These are phyloP conservation scores for Suhomyces kilbournensis DNA, from an alignment of 805 yeast genomes.

Conservation along the genomic window DNA sequence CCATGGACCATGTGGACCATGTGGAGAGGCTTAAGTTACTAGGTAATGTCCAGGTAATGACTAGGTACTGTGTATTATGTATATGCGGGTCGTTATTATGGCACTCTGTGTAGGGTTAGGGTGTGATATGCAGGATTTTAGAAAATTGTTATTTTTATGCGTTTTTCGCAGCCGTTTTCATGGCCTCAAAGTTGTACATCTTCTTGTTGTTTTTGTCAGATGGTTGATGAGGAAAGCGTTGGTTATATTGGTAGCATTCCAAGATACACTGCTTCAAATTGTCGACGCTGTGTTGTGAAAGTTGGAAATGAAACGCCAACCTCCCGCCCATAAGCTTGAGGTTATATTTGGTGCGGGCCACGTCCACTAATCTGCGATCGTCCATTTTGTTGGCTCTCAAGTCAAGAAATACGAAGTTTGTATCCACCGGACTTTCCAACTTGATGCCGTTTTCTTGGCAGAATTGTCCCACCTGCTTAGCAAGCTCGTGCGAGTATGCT, in stretches of 20 bases:
- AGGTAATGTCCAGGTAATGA: too few relatives aligned
- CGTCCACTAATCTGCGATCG: slow-evolving; percentile 49
- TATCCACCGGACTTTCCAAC: slow-evolving; percentile 72
- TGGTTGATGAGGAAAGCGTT: slow-evolving; percentile 8
- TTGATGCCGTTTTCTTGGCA: slow-evolving; percentile 52
- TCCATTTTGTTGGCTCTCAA: slow-evolving; percentile 51
- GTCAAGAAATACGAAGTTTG: slow-evolving; percentile 81
- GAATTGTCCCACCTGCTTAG: slow-evolving; percentile 51
- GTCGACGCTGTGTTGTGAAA: slow-evolving; percentile 29
- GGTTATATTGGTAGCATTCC: slow-evolving; percentile 40
- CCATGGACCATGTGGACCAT: background rate
- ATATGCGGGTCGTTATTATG: background rate
- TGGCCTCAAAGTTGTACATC: slow-evolving; percentile 13
- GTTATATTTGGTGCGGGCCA: slow-evolving; percentile 52
- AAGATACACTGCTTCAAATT: slow-evolving; percentile 47
- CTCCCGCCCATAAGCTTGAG: slow-evolving; percentile 70
- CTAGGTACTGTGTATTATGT: background rate
- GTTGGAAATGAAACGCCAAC: slow-evolving; percentile 70
- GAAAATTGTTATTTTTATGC: background rate
- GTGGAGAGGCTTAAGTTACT: background rate
- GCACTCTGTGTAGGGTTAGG: background rate
- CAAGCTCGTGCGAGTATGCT: slow-evolving; percentile 47
- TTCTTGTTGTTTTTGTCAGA: slow-evolving; percentile 8
- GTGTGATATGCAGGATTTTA: background rate
- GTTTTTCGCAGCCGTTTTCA: slow-evolving; percentile 1